Evolutionary conservation across 2,329 filamentous ascomycete genomes (phyloP).

Genomic region (Exophiala aquamarina): DNA sequence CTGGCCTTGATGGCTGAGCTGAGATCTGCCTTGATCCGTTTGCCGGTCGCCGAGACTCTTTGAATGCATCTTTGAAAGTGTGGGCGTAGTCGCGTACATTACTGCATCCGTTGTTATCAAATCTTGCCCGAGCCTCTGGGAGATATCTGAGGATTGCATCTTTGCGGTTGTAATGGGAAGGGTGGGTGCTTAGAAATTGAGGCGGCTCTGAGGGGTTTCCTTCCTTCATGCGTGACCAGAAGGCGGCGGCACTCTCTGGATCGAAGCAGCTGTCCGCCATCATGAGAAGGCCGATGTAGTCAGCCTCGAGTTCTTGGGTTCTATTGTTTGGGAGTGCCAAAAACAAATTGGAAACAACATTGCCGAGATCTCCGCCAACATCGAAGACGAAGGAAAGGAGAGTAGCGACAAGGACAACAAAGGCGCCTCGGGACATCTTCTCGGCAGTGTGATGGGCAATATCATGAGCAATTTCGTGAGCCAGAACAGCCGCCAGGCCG

Average conservation of each 20-base stretch:
- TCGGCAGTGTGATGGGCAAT: constrained; percentile 58
- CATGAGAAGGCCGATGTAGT: constrained; percentile 62
- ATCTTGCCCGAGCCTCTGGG: constrained; percentile 40
- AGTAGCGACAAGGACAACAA: constrained; percentile 34
- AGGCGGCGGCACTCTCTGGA: constrained; percentile 53
- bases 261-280: constrained; percentile 63
- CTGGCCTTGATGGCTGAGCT: constrained; percentile 2
- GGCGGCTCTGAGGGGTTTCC: constrained; percentile 45
- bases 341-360: constrained; percentile 48
- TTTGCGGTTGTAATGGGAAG: constrained; percentile 54
- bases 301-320: constrained; percentile 61
- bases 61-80: constrained; percentile 20
- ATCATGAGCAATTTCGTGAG: constrained; percentile 66
- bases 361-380: constrained; percentile 38
- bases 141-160: constrained; percentile 55
- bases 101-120: constrained; percentile 40
- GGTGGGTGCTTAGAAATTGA: constrained; percentile 62
- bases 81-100: constrained; percentile 21
- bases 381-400: constrained; percentile 39
- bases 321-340: constrained; percentile 56
- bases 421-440: constrained; percentile 47
- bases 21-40: neutral
- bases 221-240: constrained; percentile 56
- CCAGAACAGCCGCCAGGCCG: constrained; percentile 60
- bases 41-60: neutral